Conservation (phyloP, 768 basidiomycete genomes). For the Rhodotorula babjevae region DNA sequence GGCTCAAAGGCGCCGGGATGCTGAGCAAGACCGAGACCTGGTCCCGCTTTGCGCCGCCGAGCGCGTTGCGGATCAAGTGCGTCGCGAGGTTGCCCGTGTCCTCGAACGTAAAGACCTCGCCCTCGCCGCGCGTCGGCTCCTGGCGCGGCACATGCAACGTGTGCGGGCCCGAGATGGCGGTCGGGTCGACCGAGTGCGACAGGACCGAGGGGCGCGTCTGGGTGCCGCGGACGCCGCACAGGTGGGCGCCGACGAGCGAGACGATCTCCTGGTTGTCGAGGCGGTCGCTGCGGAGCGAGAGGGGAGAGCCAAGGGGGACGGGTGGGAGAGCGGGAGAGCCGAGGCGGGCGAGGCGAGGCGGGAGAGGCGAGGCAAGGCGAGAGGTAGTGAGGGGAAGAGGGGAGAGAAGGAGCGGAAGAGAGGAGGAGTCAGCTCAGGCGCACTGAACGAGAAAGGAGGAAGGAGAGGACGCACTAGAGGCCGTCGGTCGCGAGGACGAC, state of each 20-base stretch:
- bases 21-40: constrained; percentile 63
- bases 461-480: constrained; percentile 51
- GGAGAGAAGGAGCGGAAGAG: too few species aligned
- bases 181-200: constrained; percentile 15
- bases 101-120: constrained; percentile 53
- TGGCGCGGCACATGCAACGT: constrained; percentile 51
- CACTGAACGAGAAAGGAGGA: too few species aligned
- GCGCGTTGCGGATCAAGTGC: constrained; percentile 79
- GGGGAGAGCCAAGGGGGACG: not conserved
- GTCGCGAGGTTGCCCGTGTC: constrained; percentile 68
- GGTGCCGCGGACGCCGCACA: constrained; percentile 58
- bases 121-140: constrained; percentile 46
- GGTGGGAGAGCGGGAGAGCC: too few species aligned
- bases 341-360: too few species aligned
- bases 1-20: constrained; percentile 73
- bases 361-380: too few species aligned
- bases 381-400: too few species aligned
- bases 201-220: constrained; percentile 41
- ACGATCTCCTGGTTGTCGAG: constrained; percentile 76
- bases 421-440: too few species aligned
- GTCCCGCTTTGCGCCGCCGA: constrained; percentile 68
- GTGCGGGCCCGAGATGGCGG: constrained; percentile 55
- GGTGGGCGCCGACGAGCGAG: constrained; percentile 73
- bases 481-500: constrained; percentile 84
- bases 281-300: constrained; percentile 48